Conservation (phyloP, 1,284 basidiomycete genomes). For the Takashimella koratensis region DNA sequence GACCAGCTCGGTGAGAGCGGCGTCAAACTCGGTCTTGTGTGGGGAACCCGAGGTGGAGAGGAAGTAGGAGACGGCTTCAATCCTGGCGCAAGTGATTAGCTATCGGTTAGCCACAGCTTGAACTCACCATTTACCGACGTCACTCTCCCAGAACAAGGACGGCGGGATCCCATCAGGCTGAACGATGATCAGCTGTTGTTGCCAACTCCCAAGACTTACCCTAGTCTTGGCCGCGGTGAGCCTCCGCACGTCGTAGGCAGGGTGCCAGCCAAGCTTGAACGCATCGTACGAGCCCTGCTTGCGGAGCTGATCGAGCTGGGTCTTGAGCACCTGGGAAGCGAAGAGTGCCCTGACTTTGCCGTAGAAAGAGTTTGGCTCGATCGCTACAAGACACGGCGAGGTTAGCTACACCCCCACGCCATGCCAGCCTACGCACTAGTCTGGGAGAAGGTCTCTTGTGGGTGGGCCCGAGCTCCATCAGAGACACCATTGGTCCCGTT, state of each 20-base stretch:
- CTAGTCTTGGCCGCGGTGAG: slow-evolving; percentile 19
- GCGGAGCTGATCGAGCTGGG: slow-evolving; percentile 32
- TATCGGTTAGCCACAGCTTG: background rate
- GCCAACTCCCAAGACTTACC: slow-evolving; percentile 9
- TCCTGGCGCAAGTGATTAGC: slow-evolving; percentile 13
- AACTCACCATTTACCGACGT: slow-evolving; percentile 36
- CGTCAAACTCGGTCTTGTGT: slow-evolving; percentile 19
- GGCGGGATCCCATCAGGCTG: slow-evolving; percentile 29
- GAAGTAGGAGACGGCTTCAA: slow-evolving; percentile 36
- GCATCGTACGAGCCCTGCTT: slow-evolving; percentile 39
- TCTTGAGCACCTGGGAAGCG: slow-evolving; percentile 30
- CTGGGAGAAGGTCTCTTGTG: background rate
- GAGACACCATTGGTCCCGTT: background rate
- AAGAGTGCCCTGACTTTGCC: slow-evolving; percentile 28
- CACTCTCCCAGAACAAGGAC: slow-evolving; percentile 34
- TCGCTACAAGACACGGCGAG: slow-evolving; percentile 4
- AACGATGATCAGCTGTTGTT: background rate
- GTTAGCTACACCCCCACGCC: background rate
- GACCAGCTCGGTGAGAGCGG: slow-evolving; percentile 26
- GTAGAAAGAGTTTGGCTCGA: slow-evolving; percentile 26
- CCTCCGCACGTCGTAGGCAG: slow-evolving; percentile 25
- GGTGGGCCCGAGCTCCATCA: background rate
- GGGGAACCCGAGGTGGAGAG: slow-evolving; percentile 15
- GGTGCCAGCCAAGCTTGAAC: slow-evolving; percentile 33
- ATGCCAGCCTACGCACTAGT: background rate